Evolutionary conservation across 1,284 basidiomycete species (phyloP), one percentile per base, ranked within the genome.

Genomic region (Cryptococcus sp.): DNA sequence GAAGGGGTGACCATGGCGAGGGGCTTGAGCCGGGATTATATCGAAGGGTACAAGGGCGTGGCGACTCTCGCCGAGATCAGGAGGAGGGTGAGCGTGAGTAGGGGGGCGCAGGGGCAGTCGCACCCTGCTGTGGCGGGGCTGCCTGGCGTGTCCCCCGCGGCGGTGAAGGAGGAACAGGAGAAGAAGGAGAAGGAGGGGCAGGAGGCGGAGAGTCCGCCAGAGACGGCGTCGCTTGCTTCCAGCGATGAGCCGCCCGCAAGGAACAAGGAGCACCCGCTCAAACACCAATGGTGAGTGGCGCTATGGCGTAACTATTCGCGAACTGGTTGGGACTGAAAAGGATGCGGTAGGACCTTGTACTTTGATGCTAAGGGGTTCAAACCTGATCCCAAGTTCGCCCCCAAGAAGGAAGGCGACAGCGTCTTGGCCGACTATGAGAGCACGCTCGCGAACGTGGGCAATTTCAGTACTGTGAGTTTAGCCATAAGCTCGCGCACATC

Each of bases 331-430:
- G 4, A 21, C 42, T 42, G 42, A 46, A 36, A 6, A 33, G 28
- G 28, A 13, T 20, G 7, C 43, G 35, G 20, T 37, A 88, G 89
- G 91, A 92, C 89, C 4, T 81, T 95, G 55, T 94, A 85, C 77
- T 91, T 91, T 73, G 92, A 96, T 72, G 84, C 86, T 15, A 92
- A 92, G 79, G 76, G 84, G 42, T 88, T 86, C 73, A 80, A 79
- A 52, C 85, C 87, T 60, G 83, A 82, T 3, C 52, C 68, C 0
- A 51, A 53, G 0, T 59, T 82, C 3, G 69, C 89, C 5, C 38
- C 57, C 8, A 36, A 53, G 13, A 67, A 56, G 44, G 64, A 66
- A 23, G 61, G 56, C 16, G 55, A 62, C 21, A 36, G 54, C 8
- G 54, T 62, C 18, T 53, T 72, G 48, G 57, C 60, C 33, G 65